Conservation (phyloP, 202 grass and related monocot genomes). For the Carex arenaria region DNA sequence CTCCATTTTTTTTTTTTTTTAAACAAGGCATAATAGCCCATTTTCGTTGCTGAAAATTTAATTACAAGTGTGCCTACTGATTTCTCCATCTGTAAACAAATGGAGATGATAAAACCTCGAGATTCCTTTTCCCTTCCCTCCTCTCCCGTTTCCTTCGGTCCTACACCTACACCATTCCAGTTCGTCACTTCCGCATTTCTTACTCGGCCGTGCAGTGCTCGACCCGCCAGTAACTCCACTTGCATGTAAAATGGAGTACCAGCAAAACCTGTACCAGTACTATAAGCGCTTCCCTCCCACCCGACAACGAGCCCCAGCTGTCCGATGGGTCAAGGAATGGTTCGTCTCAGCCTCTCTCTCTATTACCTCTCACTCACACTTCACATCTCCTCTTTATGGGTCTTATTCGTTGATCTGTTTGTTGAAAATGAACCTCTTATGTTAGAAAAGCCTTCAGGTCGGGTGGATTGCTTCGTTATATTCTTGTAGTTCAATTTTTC, state of each 20-base stretch:
- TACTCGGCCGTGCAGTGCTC: background rate
- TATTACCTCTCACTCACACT: background rate
- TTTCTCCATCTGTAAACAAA: background rate
- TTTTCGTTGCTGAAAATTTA: too few relatives aligned
- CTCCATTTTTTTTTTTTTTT: too few relatives aligned
- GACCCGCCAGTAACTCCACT: background rate
- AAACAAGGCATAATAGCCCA: too few relatives aligned
- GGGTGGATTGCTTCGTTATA: background rate
- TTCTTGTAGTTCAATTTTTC: background rate
- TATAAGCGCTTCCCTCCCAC: slow-evolving; percentile 34
- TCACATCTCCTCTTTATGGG: background rate
- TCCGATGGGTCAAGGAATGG: slow-evolving; percentile 85
- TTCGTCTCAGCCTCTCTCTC: slow-evolving; percentile 13
- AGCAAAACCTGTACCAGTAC: slow-evolving; percentile 36
- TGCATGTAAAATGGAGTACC: slow-evolving; percentile 19
- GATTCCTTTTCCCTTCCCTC: background rate
- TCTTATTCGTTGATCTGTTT: background rate
- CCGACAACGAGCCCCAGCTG: slow-evolving; percentile 34
- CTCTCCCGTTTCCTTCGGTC: background rate
- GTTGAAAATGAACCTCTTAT: background rate
- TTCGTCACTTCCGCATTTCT: background rate
- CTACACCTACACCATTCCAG: background rate
- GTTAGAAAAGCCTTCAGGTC: background rate
- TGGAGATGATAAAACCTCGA: background rate
- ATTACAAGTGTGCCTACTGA: too few relatives aligned